Conservation (phyloP, 176 grass and related monocot species). For the Avena eriantha region DNA sequence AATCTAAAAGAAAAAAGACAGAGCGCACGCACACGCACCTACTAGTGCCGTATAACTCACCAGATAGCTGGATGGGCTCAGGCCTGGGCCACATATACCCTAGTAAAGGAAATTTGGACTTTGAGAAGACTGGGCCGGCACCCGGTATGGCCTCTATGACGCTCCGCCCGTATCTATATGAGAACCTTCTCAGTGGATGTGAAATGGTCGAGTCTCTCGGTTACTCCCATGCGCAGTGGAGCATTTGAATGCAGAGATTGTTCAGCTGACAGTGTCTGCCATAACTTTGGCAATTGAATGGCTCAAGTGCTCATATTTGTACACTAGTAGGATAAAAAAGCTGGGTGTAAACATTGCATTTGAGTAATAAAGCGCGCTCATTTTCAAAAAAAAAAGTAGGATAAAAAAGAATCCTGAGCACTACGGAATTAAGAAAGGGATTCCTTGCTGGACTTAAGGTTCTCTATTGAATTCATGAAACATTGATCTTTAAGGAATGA, state of each 20-base stretch:
- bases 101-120: too few relatives aligned
- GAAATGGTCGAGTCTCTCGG: slow-evolving; percentile 95
- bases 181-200: slow-evolving; percentile 91
- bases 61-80: too few relatives aligned
- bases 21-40: too few relatives aligned
- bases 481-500: slow-evolving; percentile 36
- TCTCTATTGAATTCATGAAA: slow-evolving; percentile 41
- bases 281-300: slow-evolving; percentile 93
- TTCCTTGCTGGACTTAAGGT: slow-evolving; percentile 42
- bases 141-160: too few relatives aligned
- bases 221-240: slow-evolving; percentile 90
- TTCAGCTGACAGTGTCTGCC: slow-evolving; percentile 85
- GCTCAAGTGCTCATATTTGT: slow-evolving; percentile 92
- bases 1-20: too few relatives aligned
- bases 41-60: too few relatives aligned
- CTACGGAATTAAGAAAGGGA: slow-evolving; percentile 77
- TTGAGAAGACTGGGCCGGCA: too few relatives aligned
- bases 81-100: too few relatives aligned
- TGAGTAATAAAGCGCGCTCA: too few relatives aligned
- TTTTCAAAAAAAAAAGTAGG: too few relatives aligned
- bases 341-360: too few relatives aligned
- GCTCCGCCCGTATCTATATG: too few relatives aligned
- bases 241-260: slow-evolving; percentile 94
- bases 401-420: slow-evolving; percentile 90
- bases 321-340: slow-evolving; percentile 83